Conservation (phyloP, 2,329 filamentous ascomycete species). For the Neonectria magnoliae region DNA sequence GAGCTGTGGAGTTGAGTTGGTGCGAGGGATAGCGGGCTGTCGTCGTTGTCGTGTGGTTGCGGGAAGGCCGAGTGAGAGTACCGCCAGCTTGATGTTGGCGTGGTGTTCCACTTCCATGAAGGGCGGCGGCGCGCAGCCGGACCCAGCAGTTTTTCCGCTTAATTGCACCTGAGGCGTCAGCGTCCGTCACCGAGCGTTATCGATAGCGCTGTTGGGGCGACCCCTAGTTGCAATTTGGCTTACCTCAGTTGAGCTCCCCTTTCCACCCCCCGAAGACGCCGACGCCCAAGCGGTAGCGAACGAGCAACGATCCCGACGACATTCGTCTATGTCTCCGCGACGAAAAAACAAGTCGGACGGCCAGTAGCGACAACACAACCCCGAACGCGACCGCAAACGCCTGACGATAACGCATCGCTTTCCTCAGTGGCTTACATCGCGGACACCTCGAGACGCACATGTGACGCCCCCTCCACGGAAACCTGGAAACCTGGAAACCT, state of each 20-base stretch:
- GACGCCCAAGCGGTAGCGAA: conserved; percentile 33
- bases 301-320: conserved; percentile 30
- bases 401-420: conserved; percentile 23
- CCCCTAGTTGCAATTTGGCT: conserved; percentile 37
- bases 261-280: conserved; percentile 41
- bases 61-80: conserved; percentile 21
- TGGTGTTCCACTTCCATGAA: conserved; percentile 28
- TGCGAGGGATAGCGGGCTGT: neutral
- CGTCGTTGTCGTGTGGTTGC: conserved; percentile 7
- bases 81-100: conserved; percentile 29
- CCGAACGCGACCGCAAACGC: conserved; percentile 22
- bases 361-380: conserved; percentile 4
- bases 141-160: conserved; percentile 39
- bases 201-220: conserved; percentile 31
- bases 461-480: conserved; percentile 43
- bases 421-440: conserved; percentile 31
- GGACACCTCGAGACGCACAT: conserved; percentile 37
- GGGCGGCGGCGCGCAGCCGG: conserved; percentile 20
- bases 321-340: conserved; percentile 20
- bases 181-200: conserved; percentile 35
- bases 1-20: neutral
- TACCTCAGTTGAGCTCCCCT: conserved; percentile 40
- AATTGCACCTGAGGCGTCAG: conserved; percentile 33
- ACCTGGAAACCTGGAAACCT: conserved; percentile 33
- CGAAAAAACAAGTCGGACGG: neutral